Conservation (phyloP, 768 basidiomycete genomes). For the Mycena alexandri region DNA sequence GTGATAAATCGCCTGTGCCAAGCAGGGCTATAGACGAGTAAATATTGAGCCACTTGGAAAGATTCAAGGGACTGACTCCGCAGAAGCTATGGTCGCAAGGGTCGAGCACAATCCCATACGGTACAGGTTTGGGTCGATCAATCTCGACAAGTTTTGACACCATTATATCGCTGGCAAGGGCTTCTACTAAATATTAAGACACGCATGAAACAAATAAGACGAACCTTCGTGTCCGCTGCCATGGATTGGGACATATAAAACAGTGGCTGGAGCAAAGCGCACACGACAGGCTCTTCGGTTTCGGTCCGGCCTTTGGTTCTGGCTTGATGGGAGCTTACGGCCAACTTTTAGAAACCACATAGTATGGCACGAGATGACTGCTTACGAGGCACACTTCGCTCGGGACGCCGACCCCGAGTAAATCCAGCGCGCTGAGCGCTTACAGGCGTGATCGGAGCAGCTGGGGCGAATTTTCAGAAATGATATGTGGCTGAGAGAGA, state of each 20-base stretch:
- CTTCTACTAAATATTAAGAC: neutral
- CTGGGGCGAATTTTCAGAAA: no score
- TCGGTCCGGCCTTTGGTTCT: no score
- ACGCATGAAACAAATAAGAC: neutral
- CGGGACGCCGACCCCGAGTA: no score
- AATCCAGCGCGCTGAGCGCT: no score
- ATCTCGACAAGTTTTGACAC: conserved; percentile 1
- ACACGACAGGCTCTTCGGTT: conserved; percentile 1
- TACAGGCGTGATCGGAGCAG: no score
- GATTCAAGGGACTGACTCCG: conserved; percentile 27
- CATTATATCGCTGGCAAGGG: conserved; percentile 14
- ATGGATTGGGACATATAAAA: conserved; percentile 28
- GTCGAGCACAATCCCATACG: conserved; percentile 24
- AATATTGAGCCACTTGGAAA: neutral
- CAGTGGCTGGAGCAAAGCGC: conserved; percentile 15
- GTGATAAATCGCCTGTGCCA: conserved; percentile 38
- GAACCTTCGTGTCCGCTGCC: conserved; percentile 31
- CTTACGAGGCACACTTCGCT: no score
- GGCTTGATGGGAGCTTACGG: no score
- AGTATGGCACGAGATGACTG: no score
- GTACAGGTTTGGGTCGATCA: neutral
- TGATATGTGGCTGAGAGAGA: no score
- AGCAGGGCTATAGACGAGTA: conserved; percentile 30
- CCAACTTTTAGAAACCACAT: no score
- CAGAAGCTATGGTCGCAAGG: conserved; percentile 37